Base-by-base conservation (phyloP, 345 rosid genomes). In the Pugionium dolabratum region DNA sequence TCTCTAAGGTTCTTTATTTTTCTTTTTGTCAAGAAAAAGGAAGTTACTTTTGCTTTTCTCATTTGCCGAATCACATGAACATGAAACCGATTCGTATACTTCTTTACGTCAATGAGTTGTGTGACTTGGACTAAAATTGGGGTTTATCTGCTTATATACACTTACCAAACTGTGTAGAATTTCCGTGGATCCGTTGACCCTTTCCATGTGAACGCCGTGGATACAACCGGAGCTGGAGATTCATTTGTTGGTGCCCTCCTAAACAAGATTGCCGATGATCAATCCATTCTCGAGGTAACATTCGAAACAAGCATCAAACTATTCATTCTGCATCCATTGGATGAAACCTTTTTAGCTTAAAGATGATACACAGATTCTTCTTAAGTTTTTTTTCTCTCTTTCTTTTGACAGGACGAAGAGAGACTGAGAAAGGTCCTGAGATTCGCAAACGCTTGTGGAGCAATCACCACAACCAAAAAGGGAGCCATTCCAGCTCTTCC, bases 401-500 rank as follows among this genome's bases (percentile, higher is more conserved):
- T 10, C 26, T 18, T 18, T 18, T 18, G 36, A 42, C 84, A 93
- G 97, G 75, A 88, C 44, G 99, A 94, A 65, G 64, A 72, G 32
- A 85, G 83, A 71, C 39, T 94, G 90, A 85, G 95, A 66, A 89
- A 91, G 52, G 80, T 80, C 34, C 76, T 94, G 25, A 85, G 65
- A 76, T 94, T 80, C 53, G 88, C 99, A 3, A 88, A 84, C 69
- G 99, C 96, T 0, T 94, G 97, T 55, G 99, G 99, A 72, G 99
- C 99, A 75, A 88, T 94, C 78, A 94, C 99, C 37, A 94, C 99
- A 2, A 91, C 95, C 76, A 86, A 95, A 47, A 95, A 95, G 73
- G 99, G 99, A 58, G 99, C 99, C 4, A 95, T 95, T 57, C 99
- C 97, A 5, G 96, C 99, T 54, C 96, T 95, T 36, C 99, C 99